Evolutionary conservation across 2,329 filamentous ascomycete genomes (phyloP).

Genomic region (Calonectria fujianensis): DNA sequence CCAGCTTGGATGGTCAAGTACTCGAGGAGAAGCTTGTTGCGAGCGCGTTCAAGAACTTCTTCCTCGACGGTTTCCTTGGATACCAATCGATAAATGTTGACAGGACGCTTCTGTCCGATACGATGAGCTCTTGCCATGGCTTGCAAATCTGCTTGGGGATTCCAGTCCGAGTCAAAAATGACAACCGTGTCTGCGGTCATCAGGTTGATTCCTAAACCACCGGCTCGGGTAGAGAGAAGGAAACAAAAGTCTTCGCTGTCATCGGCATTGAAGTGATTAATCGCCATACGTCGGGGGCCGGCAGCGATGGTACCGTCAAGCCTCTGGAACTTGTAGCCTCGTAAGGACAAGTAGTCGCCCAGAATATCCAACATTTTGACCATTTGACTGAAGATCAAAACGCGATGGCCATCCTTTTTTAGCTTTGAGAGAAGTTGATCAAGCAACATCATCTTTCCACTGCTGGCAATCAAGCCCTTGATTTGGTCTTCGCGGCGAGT

Average conservation of each 20-base stretch:
- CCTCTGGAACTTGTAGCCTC: constrained; percentile 96
- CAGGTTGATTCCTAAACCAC: constrained; percentile 97
- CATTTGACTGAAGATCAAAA: constrained; percentile 99
- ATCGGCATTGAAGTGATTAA: constrained; percentile 99
- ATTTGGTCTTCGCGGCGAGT: constrained; percentile 91
- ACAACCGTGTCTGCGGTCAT: constrained; percentile 99
- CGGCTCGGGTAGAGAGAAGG: constrained; percentile 93
- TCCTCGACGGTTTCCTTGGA: constrained; percentile 99
- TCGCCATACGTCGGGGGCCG: constrained; percentile 90
- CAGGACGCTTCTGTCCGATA: constrained; percentile 96
- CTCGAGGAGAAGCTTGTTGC: constrained; percentile 97
- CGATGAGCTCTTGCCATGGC: constrained; percentile 99
- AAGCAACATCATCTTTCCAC: constrained; percentile 99
- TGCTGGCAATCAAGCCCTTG: constrained; percentile 95
- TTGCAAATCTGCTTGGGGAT: constrained; percentile 97
- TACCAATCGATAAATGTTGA: constrained; percentile 96
- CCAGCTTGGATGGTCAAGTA: constrained; percentile 98
- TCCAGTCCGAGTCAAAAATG: constrained; percentile 99
- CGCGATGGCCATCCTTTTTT: constrained; percentile 94
- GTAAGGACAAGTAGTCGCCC: constrained; percentile 92
- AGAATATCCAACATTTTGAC: constrained; percentile 98
- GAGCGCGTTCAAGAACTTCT: constrained; percentile 95
- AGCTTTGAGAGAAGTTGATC: constrained; percentile 96
- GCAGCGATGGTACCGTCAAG: constrained; percentile 96
- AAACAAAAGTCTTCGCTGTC: constrained; percentile 98